A percentile compares a stretch with the other conserved stretches of the same genome.
Conservation (phyloP, 768 basidiomycete species). For the Lactarius pseudohatsudake region DNA sequence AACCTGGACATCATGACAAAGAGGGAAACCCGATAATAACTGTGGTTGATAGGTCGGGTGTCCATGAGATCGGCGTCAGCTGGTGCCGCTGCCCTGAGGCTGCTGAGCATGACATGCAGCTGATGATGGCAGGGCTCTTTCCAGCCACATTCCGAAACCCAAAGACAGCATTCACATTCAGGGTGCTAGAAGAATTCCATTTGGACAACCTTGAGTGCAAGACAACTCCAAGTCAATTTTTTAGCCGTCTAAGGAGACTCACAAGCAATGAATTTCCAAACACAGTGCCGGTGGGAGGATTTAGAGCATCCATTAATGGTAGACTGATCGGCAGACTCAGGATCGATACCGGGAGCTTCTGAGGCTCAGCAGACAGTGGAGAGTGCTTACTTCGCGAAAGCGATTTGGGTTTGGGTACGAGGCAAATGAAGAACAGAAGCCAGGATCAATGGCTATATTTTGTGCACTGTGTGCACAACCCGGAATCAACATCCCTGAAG, state of each 20-base stretch:
- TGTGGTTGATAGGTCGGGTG: neutral
- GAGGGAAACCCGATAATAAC: neutral
- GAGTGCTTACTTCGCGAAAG: neutral
- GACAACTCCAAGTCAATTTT: neutral
- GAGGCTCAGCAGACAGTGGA: too few species aligned
- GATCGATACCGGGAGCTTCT: too few species aligned
- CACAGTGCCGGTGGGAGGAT: neutral
- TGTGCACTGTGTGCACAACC: conserved; percentile 1
- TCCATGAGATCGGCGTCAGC: conserved; percentile 8
- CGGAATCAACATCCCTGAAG: neutral
- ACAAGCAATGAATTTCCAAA: conserved; percentile 4
- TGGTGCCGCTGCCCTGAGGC: conserved; percentile 5
- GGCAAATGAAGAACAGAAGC: neutral
- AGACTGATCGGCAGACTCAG: neutral
- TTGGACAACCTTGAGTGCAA: too few species aligned
- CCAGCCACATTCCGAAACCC: too few species aligned
- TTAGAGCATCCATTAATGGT: neutral
- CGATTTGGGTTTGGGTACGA: neutral
- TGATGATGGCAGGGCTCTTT: too few species aligned
- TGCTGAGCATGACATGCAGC: neutral
- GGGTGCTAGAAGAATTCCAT: too few species aligned
- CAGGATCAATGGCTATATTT: conserved; percentile 3
- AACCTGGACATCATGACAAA: neutral
- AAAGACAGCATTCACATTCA: too few species aligned
- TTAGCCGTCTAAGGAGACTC: neutral